These are phyloP conservation scores for Cryphonectria carpinicola DNA, from an alignment of 2,329 filamentous ascomycete genomes.

Conservation along the genomic window DNA sequence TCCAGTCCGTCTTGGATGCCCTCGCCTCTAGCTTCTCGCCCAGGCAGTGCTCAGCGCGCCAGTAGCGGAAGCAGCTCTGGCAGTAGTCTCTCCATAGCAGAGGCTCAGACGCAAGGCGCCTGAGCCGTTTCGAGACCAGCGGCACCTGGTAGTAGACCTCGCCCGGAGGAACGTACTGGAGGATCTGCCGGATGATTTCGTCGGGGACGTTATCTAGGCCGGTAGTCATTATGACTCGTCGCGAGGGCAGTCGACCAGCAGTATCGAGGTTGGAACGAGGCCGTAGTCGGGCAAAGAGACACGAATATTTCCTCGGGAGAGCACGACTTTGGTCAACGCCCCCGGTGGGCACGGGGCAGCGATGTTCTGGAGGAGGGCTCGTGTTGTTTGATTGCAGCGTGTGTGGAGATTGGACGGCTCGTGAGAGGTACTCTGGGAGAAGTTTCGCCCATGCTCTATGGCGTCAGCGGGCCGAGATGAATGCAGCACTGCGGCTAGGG, in stretches of 20 bases:
- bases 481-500: constrained; percentile 3
- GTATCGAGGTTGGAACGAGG: background rate
- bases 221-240: constrained; percentile 36
- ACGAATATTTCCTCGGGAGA: background rate
- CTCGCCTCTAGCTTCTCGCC: constrained; percentile 55
- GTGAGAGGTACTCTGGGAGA: background rate
- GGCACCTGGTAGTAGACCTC: constrained; percentile 55
- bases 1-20: constrained; percentile 72
- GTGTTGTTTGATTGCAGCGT: constrained; percentile 7
- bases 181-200: constrained; percentile 82
- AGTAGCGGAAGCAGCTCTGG: constrained; percentile 68
- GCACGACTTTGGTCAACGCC: background rate
- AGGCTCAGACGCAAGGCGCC: constrained; percentile 69
- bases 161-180: constrained; percentile 64
- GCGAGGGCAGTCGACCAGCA: background rate
- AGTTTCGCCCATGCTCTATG: background rate
- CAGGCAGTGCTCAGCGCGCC: constrained; percentile 70
- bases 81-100: constrained; percentile 84
- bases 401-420: constrained; percentile 6
- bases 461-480: constrained; percentile 10
- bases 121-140: constrained; percentile 64
- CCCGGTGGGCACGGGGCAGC: background rate
- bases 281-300: background rate
- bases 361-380: background rate
- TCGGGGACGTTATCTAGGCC: constrained; percentile 66